phyloP scores from a whole-genome alignment of 2,329 filamentous ascomycete species.

The Aciculosporium take region DNA sequence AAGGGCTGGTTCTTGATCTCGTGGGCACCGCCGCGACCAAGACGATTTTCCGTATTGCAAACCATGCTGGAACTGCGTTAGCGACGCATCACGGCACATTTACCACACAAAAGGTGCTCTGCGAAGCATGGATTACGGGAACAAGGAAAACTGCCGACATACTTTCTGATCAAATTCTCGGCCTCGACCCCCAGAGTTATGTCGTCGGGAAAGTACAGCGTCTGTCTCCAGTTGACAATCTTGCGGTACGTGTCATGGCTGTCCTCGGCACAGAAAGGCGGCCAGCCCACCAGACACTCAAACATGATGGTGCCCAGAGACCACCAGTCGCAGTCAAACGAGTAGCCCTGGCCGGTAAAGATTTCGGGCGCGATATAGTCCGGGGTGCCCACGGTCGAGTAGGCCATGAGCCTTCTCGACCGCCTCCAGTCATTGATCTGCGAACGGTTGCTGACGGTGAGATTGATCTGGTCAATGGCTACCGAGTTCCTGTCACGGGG shows the following conservation, averaged over 20 bases:
- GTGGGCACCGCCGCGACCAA: conserved; percentile 72
- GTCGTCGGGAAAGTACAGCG: conserved; percentile 92
- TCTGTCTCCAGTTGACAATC: conserved; percentile 96
- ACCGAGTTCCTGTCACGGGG: conserved; percentile 81
- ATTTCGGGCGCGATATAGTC: conserved; percentile 99
- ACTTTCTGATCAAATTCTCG: conserved; percentile 86
- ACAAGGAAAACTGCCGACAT: conserved; percentile 24
- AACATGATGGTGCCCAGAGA: conserved; percentile 99
- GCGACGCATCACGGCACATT: background rate
- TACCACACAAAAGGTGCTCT: no score
- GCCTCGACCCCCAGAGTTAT: conserved; percentile 78
- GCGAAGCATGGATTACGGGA: background rate
- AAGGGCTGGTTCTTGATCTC: conserved; percentile 92
- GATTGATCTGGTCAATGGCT: conserved; percentile 91
- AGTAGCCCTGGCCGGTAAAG: conserved; percentile 91
- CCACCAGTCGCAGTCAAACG: conserved; percentile 98
- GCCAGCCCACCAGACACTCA: conserved; percentile 96
- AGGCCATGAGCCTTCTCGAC: conserved; percentile 87
- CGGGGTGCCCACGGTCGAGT: conserved; percentile 93
- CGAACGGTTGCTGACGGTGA: conserved; percentile 93
- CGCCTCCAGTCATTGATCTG: conserved; percentile 99
- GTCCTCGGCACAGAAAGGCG: conserved; percentile 95
- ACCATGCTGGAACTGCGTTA: conserved; percentile 51
- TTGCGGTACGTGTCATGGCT: conserved; percentile 96
- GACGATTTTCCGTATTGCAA: conserved; percentile 82